Evolutionary conservation across 306 rosid genomes (phyloP).

Genomic region (Dicorynia guianensis): DNA sequence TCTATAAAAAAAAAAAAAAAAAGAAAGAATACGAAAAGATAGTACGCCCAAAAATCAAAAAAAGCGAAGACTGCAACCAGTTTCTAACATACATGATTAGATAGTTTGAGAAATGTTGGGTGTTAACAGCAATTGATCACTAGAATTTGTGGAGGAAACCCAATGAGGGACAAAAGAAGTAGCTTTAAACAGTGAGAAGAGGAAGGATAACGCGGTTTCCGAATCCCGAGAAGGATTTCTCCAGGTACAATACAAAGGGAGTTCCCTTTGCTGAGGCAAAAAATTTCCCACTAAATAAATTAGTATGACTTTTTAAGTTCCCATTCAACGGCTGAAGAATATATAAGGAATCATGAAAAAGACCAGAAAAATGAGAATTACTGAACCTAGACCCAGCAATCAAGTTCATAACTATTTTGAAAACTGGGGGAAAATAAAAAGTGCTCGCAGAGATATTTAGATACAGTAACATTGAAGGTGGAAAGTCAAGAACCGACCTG

Average conservation of each 20-base stretch:
- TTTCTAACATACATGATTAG: not conserved
- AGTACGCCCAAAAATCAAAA: not conserved
- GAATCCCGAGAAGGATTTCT: conserved; percentile 61
- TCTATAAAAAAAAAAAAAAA: conserved; percentile 48
- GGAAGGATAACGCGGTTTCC: conserved; percentile 48
- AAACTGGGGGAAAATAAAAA: conserved; percentile 1
- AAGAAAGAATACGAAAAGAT: conserved; percentile 7
- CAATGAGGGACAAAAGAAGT: not conserved
- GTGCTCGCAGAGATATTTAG: not conserved
- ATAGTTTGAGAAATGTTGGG: no score
- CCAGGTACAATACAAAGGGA: conserved; percentile 27
- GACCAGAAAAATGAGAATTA: not conserved
- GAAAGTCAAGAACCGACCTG: conserved; percentile 66
- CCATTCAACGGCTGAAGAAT: not conserved
- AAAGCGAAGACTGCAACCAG: not conserved
- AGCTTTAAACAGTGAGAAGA: not conserved
- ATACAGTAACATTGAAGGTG: not conserved
- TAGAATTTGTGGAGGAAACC: not conserved
- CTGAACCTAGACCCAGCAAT: not conserved
- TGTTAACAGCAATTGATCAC: no score
- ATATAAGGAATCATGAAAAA: not conserved
- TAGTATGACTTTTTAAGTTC: conserved; percentile 1
- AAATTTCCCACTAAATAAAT: not conserved
- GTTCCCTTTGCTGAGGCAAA: conserved; percentile 34
- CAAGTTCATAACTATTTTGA: not conserved